Conservation (phyloP, 345 rosid species). For the Acer negundo region DNA sequence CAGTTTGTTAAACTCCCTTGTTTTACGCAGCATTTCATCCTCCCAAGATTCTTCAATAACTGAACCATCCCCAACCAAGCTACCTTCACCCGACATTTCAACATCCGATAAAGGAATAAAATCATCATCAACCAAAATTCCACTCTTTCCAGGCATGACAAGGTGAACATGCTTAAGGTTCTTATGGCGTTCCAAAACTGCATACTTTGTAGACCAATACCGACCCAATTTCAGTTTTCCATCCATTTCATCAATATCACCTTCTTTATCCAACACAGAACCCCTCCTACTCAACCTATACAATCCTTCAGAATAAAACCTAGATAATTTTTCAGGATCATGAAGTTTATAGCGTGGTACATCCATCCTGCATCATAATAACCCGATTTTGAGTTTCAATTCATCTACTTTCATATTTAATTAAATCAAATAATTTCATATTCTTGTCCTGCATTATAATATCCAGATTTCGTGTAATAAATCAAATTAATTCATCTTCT, state of each 20-base stretch:
- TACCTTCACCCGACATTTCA: conserved; percentile 30
- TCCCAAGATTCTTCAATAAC: conserved; percentile 88
- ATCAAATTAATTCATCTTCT: too few species aligned
- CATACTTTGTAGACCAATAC: conserved; percentile 83
- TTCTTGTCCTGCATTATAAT: too few species aligned
- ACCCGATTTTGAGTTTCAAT: conserved; percentile 2
- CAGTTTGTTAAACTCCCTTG: conserved; percentile 70
- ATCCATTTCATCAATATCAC: conserved; percentile 70
- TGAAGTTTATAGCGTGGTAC: conserved; percentile 72
- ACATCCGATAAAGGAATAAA: conserved; percentile 66
- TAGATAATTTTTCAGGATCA: conserved; percentile 36
- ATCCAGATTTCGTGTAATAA: too few species aligned
- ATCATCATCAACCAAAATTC: conserved; percentile 32
- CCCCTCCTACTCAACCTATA: conserved; percentile 35
- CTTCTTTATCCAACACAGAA: conserved; percentile 56
- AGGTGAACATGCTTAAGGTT: conserved; percentile 60
- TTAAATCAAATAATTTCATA: too few species aligned
- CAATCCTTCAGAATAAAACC: conserved; percentile 37
- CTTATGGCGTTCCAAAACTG: conserved; percentile 66
- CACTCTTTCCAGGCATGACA: conserved; percentile 39
- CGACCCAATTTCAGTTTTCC: conserved; percentile 69
- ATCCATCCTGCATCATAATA: conserved; percentile 66
- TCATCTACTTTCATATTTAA: too few species aligned
- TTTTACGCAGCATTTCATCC: conserved; percentile 77
- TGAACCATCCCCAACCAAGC: conserved; percentile 16